A percentile compares a stretch with the other conserved stretches of the same genome.
Conservation (phyloP, 345 rosid species). For the Corymbia maculata region DNA sequence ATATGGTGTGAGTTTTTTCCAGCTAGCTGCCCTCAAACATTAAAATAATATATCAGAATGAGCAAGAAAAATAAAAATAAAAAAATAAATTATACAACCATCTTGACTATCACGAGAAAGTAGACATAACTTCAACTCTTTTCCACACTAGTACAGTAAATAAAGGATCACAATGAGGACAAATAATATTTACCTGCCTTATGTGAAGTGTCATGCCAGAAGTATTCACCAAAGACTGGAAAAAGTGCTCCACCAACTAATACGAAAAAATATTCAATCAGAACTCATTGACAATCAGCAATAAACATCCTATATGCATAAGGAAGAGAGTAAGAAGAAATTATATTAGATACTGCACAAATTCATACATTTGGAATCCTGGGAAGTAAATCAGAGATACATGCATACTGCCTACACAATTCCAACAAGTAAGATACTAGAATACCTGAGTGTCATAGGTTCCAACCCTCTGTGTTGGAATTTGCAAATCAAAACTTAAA, state of each 20-base stretch:
- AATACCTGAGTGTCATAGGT: conserved; percentile 81
- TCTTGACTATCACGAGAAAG: not conserved
- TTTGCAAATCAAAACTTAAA: conserved; percentile 63
- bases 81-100: not conserved
- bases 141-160: not conserved
- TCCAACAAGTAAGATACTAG: not conserved
- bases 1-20: conserved; percentile 92
- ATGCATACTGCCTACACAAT: not conserved
- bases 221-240: conserved; percentile 87
- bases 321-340: not conserved
- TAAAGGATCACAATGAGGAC: not conserved
- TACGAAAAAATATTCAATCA: not conserved
- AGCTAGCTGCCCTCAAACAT: conserved; percentile 52
- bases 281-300: not conserved
- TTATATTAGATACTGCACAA: not conserved
- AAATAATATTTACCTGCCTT: conserved; percentile 47
- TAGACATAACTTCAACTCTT: not conserved
- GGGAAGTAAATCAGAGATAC: not conserved
- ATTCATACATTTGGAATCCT: not conserved
- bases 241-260: conserved; percentile 92
- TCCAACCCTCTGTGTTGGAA: conserved; percentile 81
- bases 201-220: conserved; percentile 97
- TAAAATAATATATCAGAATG: not conserved
- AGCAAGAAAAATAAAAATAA: not conserved
- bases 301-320: not conserved